Evolutionary conservation across 2,329 filamentous ascomycete genomes (phyloP).

Genomic region (Truncatella angustata): DNA sequence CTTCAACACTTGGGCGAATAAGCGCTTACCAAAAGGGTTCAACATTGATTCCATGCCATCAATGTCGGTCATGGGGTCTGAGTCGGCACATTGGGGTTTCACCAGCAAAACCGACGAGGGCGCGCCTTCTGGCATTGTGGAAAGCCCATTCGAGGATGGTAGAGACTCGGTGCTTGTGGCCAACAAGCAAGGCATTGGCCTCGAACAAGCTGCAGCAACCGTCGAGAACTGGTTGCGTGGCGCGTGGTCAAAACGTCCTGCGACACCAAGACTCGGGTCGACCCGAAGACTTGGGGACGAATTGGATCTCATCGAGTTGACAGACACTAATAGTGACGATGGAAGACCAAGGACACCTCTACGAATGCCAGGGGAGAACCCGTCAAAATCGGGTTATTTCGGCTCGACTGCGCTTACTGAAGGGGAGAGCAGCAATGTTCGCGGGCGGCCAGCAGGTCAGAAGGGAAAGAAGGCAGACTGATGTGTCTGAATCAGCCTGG

Average conservation of each 20-base stretch:
- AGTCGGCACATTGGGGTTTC: slow-evolving; percentile 58
- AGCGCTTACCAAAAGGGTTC: slow-evolving; percentile 72
- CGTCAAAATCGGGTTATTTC: slow-evolving; percentile 30
- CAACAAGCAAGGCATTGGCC: slow-evolving; percentile 47
- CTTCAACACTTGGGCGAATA: slow-evolving; percentile 79
- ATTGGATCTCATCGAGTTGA: slow-evolving; percentile 70
- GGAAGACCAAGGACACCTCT: slow-evolving; percentile 29
- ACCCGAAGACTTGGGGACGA: slow-evolving; percentile 41
- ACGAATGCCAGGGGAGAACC: slow-evolving; percentile 21
- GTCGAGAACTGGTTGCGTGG: slow-evolving; percentile 90
- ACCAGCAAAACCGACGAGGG: slow-evolving; percentile 29
- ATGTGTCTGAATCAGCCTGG: slow-evolving; percentile 1
- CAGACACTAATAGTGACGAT: slow-evolving; percentile 60
- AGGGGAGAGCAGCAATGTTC: slow-evolving; percentile 33
- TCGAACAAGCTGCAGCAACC: slow-evolving; percentile 83
- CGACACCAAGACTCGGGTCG: slow-evolving; percentile 46
- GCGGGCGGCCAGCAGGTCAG: slow-evolving; percentile 34
- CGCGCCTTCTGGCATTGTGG: slow-evolving; percentile 40
- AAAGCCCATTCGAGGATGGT: slow-evolving; percentile 49
- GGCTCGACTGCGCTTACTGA: slow-evolving; percentile 38
- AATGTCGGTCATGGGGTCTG: slow-evolving; percentile 62
- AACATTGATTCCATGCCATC: slow-evolving; percentile 67
- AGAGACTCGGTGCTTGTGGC: slow-evolving; percentile 36
- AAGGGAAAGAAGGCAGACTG: slow-evolving; percentile 49
- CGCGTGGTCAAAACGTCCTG: slow-evolving; percentile 65